phyloP scores from a whole-genome alignment of 805 yeast genomes.

The Candida manassasensis region DNA sequence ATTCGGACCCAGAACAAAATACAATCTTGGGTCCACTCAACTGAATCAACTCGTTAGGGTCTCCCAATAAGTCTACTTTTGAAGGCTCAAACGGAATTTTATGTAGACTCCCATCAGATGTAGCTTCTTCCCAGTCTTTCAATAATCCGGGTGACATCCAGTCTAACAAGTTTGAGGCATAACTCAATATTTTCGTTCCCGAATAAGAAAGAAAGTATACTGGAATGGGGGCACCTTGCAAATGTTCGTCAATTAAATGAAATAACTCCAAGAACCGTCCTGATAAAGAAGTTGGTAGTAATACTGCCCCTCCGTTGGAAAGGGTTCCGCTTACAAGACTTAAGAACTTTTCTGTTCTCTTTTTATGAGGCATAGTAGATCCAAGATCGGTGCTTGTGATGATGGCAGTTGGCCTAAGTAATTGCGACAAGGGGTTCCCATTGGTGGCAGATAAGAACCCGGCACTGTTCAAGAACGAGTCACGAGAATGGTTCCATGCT shows the following conservation, averaged over 20 bases:
- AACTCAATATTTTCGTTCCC: slow-evolving; percentile 71
- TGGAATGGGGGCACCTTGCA: slow-evolving; percentile 58
- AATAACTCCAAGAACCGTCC: slow-evolving; percentile 79
- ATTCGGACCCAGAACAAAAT: slow-evolving; percentile 65
- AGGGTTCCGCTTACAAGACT: slow-evolving; percentile 61
- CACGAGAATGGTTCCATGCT: slow-evolving; percentile 92
- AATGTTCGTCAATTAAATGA: slow-evolving; percentile 64
- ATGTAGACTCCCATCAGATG: slow-evolving; percentile 9
- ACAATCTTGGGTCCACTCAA: slow-evolving; percentile 73
- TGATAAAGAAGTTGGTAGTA: slow-evolving; percentile 77
- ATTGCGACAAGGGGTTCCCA: slow-evolving; percentile 60
- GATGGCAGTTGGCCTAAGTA: slow-evolving; percentile 76
- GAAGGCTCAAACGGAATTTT: slow-evolving; percentile 67
- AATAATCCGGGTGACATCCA: slow-evolving; percentile 93
- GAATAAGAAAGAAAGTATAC: slow-evolving; percentile 72
- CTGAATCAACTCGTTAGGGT: slow-evolving; percentile 50
- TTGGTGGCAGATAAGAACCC: slow-evolving; percentile 27
- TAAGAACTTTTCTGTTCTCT: slow-evolving; percentile 59
- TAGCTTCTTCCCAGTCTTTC: slow-evolving; percentile 68
- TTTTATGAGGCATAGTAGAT: slow-evolving; percentile 55
- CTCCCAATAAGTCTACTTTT: slow-evolving; percentile 50
- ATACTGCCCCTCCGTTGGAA: slow-evolving; percentile 71
- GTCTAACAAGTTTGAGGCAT: slow-evolving; percentile 86
- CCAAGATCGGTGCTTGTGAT: slow-evolving; percentile 72
- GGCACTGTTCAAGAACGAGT: slow-evolving; percentile 61